Evolutionary conservation across 2,329 filamentous ascomycete genomes (phyloP).

Genomic region (Metarhizium humberi): DNA sequence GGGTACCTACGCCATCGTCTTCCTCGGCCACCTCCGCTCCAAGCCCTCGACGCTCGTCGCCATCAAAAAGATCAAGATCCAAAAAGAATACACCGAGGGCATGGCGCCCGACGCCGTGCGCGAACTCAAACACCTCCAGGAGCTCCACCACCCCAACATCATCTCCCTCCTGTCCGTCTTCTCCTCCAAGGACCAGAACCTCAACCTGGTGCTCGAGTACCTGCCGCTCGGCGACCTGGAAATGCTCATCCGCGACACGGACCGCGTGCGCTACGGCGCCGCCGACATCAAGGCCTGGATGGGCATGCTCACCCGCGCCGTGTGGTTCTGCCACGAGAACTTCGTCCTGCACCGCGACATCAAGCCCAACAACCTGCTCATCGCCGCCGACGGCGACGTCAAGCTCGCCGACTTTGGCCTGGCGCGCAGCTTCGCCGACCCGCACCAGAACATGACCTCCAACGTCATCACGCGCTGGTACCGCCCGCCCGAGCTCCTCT

Average conservation of each 20-base stretch:
- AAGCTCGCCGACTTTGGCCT: slow-evolving; percentile 98
- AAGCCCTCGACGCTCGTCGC: slow-evolving; percentile 71
- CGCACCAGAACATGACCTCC: slow-evolving; percentile 78
- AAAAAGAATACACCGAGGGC: slow-evolving; percentile 80
- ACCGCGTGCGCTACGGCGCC: slow-evolving; percentile 68
- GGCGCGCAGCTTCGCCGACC: slow-evolving; percentile 81
- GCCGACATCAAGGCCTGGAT: slow-evolving; percentile 98
- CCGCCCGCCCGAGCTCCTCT: slow-evolving; percentile 85
- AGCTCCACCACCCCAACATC: slow-evolving; percentile 91
- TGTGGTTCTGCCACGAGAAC: slow-evolving; percentile 96
- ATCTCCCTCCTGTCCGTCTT: slow-evolving; percentile 89
- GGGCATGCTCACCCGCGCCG: slow-evolving; percentile 85
- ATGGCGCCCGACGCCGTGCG: slow-evolving; percentile 91
- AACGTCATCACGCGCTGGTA: slow-evolving; percentile 98
- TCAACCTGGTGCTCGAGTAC: slow-evolving; percentile 92
- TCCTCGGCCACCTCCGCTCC: slow-evolving; percentile 68
- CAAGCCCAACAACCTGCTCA: slow-evolving; percentile 96
- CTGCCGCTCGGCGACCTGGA: slow-evolving; percentile 90
- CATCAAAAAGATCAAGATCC: slow-evolving; percentile 87
- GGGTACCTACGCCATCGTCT: slow-evolving; percentile 95
- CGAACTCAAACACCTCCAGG: slow-evolving; percentile 91
- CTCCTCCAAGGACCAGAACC: slow-evolving; percentile 90
- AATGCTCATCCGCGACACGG: slow-evolving; percentile 81
- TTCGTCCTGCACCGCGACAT: slow-evolving; percentile 94
- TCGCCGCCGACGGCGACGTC: slow-evolving; percentile 84